A percentile compares a stretch with the other conserved stretches of the same genome.
Evolutionary conservation across 306 rosid genomes (phyloP).

Genomic region (Luffa aegyptiaca): DNA sequence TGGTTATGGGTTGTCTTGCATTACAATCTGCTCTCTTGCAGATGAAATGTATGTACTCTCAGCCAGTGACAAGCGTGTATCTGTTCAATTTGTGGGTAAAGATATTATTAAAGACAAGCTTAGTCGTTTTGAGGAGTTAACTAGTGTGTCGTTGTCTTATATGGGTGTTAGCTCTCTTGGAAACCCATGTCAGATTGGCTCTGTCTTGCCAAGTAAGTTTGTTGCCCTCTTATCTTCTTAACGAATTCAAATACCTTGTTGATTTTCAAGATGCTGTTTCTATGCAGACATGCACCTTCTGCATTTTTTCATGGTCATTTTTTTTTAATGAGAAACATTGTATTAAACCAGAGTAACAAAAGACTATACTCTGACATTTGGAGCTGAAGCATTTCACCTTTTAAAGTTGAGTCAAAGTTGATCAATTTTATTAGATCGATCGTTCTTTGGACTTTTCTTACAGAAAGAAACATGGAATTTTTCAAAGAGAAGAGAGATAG

Average conservation of each 20-base stretch:
- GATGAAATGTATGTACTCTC: constrained; percentile 98
- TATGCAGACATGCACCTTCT: background rate
- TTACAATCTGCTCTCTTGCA: constrained; percentile 24
- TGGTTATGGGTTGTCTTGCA: background rate
- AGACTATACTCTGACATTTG: background rate
- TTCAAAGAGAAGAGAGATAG: background rate
- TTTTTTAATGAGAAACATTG: background rate
- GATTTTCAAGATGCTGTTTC: background rate
- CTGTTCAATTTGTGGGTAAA: constrained; percentile 70
- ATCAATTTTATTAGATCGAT: background rate
- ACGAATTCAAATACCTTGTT: background rate
- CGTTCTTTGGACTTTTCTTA: background rate
- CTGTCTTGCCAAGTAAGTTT: constrained; percentile 59
- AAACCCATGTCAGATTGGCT: constrained; percentile 31
- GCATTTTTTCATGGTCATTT: background rate
- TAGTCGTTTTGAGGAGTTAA: constrained; percentile 77
- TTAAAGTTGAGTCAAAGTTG: background rate
- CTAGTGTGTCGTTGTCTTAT: constrained; percentile 48
- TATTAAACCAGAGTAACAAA: background rate
- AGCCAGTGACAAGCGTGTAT: constrained; percentile 64
- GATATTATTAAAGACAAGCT: constrained; percentile 72
- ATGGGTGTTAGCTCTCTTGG: constrained; percentile 79
- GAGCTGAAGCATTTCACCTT: background rate
- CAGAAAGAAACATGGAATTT: background rate
- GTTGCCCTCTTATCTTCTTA: constrained; percentile 3